Percentiles rank a stretch among this genome's conserved stretches.
phyloP scores from a whole-genome alignment of 2,329 filamentous ascomycete genomes.

The Lizonia empirigonia region DNA sequence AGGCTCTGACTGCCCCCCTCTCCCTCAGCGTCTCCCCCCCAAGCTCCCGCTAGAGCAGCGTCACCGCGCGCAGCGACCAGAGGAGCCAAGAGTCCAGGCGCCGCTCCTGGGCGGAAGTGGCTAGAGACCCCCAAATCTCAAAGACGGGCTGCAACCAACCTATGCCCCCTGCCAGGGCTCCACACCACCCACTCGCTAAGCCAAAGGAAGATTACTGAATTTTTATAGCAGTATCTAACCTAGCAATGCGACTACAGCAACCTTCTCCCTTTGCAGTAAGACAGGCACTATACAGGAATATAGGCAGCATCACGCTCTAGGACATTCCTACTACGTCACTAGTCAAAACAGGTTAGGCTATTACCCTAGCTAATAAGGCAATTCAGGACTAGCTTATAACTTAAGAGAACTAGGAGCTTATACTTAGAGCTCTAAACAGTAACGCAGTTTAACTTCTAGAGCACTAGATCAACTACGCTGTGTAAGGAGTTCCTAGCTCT shows the following conservation, averaged over 20 bases:
- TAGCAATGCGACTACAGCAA: background rate
- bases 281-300: background rate
- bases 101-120: background rate
- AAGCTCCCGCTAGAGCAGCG: background rate
- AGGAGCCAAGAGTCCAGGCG: background rate
- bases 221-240: background rate
- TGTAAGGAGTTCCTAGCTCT: background rate
- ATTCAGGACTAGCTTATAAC: background rate
- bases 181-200: background rate
- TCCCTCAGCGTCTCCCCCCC: background rate
- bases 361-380: background rate
- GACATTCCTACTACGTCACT: background rate
- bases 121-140: background rate
- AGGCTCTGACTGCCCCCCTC: constrained; percentile 1
- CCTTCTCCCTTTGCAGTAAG: background rate
- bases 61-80: background rate
- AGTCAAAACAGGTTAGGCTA: background rate
- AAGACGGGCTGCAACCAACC: background rate
- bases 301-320: background rate
- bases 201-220: background rate
- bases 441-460: background rate
- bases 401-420: background rate
- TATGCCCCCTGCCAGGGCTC: background rate
- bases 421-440: background rate
- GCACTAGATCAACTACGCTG: background rate